phyloP scores from a whole-genome alignment of 1,284 basidiomycete genomes.

The Trichosporon faecale region DNA sequence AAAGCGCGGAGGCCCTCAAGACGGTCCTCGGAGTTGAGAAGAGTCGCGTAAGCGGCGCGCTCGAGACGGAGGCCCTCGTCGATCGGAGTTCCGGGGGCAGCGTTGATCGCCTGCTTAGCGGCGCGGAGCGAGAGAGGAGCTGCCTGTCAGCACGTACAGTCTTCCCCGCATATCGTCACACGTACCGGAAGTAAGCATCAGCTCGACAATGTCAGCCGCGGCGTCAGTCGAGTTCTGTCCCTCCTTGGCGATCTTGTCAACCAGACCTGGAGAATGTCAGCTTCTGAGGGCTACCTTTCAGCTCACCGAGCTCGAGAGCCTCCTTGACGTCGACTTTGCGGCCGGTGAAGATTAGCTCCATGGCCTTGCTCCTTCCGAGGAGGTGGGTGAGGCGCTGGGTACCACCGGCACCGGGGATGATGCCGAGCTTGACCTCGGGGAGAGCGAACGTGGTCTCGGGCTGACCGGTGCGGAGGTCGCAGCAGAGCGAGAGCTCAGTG shows the following conservation, averaged over 20 bases:
- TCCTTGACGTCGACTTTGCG: slow-evolving; percentile 64
- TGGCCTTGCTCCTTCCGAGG: slow-evolving; percentile 76
- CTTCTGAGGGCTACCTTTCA: neutral
- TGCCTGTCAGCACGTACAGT: slow-evolving; percentile 40
- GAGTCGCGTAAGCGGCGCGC: slow-evolving; percentile 74
- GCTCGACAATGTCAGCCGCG: slow-evolving; percentile 32
- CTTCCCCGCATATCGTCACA: neutral
- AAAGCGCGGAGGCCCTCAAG: slow-evolving; percentile 84
- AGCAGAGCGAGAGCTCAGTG: slow-evolving; percentile 76
- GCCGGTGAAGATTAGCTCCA: slow-evolving; percentile 81
- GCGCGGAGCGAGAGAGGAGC: slow-evolving; percentile 84
- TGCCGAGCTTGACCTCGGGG: slow-evolving; percentile 79
- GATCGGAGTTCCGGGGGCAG: slow-evolving; percentile 70
- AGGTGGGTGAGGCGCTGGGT: slow-evolving; percentile 81
- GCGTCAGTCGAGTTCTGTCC: slow-evolving; percentile 33
- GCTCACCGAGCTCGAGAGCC: slow-evolving; percentile 70
- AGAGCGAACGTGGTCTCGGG: slow-evolving; percentile 62
- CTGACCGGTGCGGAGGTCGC: slow-evolving; percentile 85
- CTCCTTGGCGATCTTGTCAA: slow-evolving; percentile 60
- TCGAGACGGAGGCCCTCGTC: slow-evolving; percentile 86
- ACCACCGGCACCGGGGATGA: slow-evolving; percentile 93
- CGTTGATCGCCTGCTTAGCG: slow-evolving; percentile 82
- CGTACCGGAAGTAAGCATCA: slow-evolving; percentile 41
- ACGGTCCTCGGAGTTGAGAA: slow-evolving; percentile 75
- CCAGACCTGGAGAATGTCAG: slow-evolving; percentile 23